Conservation (phyloP, 1,284 basidiomycete species). For the Naganishia liquefaciens region DNA sequence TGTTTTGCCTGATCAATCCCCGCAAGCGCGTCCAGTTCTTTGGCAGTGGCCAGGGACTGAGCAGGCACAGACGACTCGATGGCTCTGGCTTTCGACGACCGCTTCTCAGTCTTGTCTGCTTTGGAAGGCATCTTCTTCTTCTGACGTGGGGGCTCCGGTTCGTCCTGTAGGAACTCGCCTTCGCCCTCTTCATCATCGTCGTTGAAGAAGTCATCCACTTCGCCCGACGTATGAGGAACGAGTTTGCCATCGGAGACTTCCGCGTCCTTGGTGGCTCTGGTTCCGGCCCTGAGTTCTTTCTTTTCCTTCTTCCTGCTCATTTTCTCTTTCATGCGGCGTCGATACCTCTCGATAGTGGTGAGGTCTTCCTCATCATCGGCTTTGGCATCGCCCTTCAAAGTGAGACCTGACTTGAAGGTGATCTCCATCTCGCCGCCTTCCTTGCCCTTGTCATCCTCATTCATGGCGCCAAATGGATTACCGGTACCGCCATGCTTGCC, state of each 20-base stretch:
- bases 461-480: conserved; percentile 40
- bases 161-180: conserved; percentile 34
- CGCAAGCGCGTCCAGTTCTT: conserved; percentile 26
- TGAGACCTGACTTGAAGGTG: conserved; percentile 84
- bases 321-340: conserved; percentile 83
- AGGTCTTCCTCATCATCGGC: conserved; percentile 60
- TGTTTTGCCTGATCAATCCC: conserved; percentile 64
- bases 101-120: conserved; percentile 25
- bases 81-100: background rate
- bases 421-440: conserved; percentile 73
- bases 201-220: conserved; percentile 72
- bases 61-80: background rate
- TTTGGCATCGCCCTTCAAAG: conserved; percentile 45
- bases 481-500: conserved; percentile 54
- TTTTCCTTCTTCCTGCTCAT: conserved; percentile 64
- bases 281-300: conserved; percentile 49
- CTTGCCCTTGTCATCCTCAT: conserved; percentile 32
- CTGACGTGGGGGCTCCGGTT: conserved; percentile 19
- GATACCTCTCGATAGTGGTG: conserved; percentile 77
- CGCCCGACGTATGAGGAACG: conserved; percentile 7
- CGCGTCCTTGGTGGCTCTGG: conserved; percentile 43
- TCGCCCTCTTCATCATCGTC: conserved; percentile 57
- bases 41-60: conserved; percentile 23
- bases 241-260: conserved; percentile 38
- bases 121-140: conserved; percentile 20